Base-by-base conservation (phyloP, 805 yeast species). In the Ogataea glucozyma region DNA sequence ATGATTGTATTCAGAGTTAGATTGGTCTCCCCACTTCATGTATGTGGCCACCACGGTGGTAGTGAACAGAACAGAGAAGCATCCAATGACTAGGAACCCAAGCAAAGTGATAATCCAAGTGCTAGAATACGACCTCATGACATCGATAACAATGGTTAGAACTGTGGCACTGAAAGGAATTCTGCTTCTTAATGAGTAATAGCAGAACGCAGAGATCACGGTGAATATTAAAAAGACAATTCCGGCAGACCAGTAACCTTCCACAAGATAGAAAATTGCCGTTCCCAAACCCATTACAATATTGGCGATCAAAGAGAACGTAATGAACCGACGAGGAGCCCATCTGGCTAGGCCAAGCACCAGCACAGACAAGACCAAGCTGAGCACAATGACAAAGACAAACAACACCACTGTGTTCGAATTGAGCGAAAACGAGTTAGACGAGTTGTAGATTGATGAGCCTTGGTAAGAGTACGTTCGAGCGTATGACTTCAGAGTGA, bases 211-310 rank as follows among this genome's bases (percentile, higher is more conserved):
- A 7, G 54, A 27, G 4, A 54, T 6, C 4, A 46, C 43, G 0
- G 62, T 48, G 23, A 53, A 45, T 1, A 57, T 26, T 79, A 43
- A 1, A 80, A 20, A 83, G 21, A 6, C 78, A 47, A 86, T 70
- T 2, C 88, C 96, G 0, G 95, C 91, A 4, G 91, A 81, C 70
- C 83, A 88, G 63, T 86, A 85, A 23, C 72, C 69, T 51, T 75
- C 71, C 1, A 73, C 81, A 54, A 89, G 72, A 57, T 85, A 86
- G 64, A 78, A 83, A 52, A 89, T 81, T 4, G 88, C 78, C 5
- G 95, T 81, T 13, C 85, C 96, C 20, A 88, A 54, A 3, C 91
- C 88, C 44, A 86, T 62, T 1, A 80, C 53, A 10, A 87, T 71
- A 57, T 87, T 87, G 36, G 82, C 65, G 23, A 85, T 69, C 49